Evolutionary conservation across 306 rosid genomes (phyloP).

Genomic region (Inga leiocalycina): DNA sequence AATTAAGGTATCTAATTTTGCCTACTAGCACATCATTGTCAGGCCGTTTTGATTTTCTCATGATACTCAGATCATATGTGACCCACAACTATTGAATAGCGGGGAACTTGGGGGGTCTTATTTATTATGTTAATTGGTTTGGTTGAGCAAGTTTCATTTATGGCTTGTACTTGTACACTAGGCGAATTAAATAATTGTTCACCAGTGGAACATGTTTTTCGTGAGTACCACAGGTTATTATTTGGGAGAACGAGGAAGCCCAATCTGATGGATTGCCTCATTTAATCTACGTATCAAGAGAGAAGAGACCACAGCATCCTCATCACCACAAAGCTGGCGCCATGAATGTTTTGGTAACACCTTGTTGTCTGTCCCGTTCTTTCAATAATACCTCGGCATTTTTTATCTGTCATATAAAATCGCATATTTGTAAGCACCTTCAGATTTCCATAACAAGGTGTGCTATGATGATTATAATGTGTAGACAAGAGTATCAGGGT

Average conservation of each 20-base stretch:
- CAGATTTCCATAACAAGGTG: not conserved
- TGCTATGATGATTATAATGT: not conserved
- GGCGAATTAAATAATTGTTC: not conserved
- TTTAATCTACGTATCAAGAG: constrained; percentile 64
- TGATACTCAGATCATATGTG: not conserved
- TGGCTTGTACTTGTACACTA: not conserved
- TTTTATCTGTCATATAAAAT: not conserved
- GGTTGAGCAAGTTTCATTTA: not conserved
- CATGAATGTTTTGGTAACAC: constrained; percentile 70
- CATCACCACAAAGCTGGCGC: constrained; percentile 81
- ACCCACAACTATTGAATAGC: not conserved
- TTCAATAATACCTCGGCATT: not conserved
- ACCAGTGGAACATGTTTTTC: too few species aligned
- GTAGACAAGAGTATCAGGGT: constrained; percentile 72
- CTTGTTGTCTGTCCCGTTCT: not conserved
- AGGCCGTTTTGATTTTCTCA: not conserved
- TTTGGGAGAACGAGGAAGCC: constrained; percentile 57
- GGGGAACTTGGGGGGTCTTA: not conserved
- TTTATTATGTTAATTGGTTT: too few species aligned
- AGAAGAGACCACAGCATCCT: constrained; percentile 53
- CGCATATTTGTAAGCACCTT: not conserved
- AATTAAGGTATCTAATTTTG: not conserved
- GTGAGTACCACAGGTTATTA: constrained; percentile 43
- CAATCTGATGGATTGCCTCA: constrained; percentile 44
- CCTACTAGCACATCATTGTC: not conserved